Evolutionary conservation across 2,329 filamentous ascomycete species (phyloP), one percentile per base, ranked within the genome.

Genomic region (Ophiostoma piceae): DNA sequence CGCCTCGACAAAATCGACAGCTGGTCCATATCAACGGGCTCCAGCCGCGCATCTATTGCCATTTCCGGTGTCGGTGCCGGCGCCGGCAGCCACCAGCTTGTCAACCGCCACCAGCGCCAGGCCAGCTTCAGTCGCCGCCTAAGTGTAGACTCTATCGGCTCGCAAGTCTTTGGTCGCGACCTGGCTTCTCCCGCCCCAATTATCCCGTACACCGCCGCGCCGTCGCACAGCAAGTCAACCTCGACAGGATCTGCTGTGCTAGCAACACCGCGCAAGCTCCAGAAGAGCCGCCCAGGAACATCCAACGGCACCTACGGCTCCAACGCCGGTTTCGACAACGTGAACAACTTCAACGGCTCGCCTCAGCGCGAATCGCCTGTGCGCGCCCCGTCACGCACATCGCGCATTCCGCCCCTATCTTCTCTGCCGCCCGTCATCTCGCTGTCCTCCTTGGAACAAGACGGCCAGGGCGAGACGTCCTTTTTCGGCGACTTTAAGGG

Each of bases 1-100:
- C 81, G 83, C 22, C 11, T 26, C 19, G 65, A 66, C 65, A 22
- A 26, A n/a, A n/a, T 39, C 35, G 62, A 65, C 62, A 65, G 19
- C 75, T 85, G 83, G 83, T 85, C 84, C 60, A 78, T 80, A 26
- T 86, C 84, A 16, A 84, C 84, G 67, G 76, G 78, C 9, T 85
- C 84, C 60, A 85, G 81, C 71, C 81, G 79, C 73, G 77, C 79
- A 51, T 83, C 82, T 66, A 73, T 74, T 64, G 74, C 75, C 12
- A 54, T 29, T 29, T 29, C 66, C 12, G 62, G 62, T 22, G 62
- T 65, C 19, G 71, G 43, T 43, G 22, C 66, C 12, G 62, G 32
- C 32, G 35, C 32, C 35, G 71, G 43, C 47, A 66, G n/a, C 64
- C 70, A 69, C 41, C 71, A 60, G 72, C 74, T 76, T 66, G 75